Percentiles rank a stretch among this genome's conserved stretches.
phyloP scores from a whole-genome alignment of 768 basidiomycete species.

The Austroboletus festivus region DNA sequence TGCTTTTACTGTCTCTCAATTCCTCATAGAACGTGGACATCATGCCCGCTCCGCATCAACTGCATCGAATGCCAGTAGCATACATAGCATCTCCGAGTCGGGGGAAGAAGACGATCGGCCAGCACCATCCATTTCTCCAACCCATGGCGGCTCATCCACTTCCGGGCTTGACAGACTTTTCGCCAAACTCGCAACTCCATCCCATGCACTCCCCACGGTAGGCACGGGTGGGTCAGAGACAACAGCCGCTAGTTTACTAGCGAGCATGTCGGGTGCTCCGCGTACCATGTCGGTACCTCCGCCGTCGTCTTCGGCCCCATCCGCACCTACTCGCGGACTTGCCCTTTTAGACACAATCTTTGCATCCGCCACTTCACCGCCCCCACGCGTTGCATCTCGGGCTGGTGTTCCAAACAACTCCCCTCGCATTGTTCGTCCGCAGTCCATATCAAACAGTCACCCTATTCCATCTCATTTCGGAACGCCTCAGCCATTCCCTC shows the following conservation, averaged over 20 bases:
- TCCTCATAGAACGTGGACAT: constrained; percentile 20
- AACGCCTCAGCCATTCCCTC: constrained; percentile 12
- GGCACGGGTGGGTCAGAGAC: constrained; percentile 26
- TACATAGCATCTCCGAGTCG: constrained; percentile 35
- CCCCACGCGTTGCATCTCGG: constrained; percentile 19
- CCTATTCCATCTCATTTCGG: constrained; percentile 4
- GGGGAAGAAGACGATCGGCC: constrained; percentile 24
- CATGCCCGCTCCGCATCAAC: constrained; percentile 31
- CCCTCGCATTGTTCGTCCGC: constrained; percentile 19
- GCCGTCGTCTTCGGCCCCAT: constrained; percentile 25
- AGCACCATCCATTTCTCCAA: constrained; percentile 8
- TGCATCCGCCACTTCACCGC: constrained; percentile 54
- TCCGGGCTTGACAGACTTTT: constrained; percentile 45
- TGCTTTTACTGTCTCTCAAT: constrained; percentile 5
- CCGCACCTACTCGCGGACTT: constrained; percentile 45
- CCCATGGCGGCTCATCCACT: constrained; percentile 25
- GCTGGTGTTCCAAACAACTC: constrained; percentile 5
- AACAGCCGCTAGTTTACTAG: constrained; percentile 43
- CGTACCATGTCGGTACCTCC: constrained; percentile 30
- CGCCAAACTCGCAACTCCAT: constrained; percentile 35
- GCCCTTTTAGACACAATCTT: constrained; percentile 68
- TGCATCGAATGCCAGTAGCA: constrained; percentile 33
- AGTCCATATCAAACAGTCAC: constrained; percentile 4
- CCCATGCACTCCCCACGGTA: constrained; percentile 19
- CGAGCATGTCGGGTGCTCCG: constrained; percentile 45